Evolutionary conservation across 164 flowering plant genomes (phyloP), one percentile per base, ranked within the genome.

Genomic region (Chimonanthus salicifolius): DNA sequence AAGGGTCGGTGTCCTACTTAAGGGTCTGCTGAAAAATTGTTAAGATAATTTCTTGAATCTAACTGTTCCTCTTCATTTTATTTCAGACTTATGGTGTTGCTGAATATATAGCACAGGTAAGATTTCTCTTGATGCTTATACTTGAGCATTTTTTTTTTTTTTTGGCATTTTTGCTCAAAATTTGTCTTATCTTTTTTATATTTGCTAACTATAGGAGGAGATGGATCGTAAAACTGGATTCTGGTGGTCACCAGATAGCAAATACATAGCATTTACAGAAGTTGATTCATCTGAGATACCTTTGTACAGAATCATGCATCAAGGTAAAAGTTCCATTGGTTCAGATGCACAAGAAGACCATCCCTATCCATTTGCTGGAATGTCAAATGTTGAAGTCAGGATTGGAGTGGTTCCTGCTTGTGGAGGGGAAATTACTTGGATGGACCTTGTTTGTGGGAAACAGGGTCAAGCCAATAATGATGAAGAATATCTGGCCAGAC

Each of bases 161-260:
- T 62, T 71, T 54, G 15, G 46, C 49, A 71, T 15, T 43, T 49
- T 45, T 18, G 44, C 48, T 15, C 21, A 7, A 16, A 72, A 62
- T 20, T 2, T 58, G 33, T 73, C 71, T 54, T 60, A 60, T 18
- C 11, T 72, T 54, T 71, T 74, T 64, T 47, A 10, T 62, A 8
- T 76, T 79, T 82, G 2, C 50, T 80, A 13, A 71, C 74, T 83
- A 49, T 82, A 91, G 98, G 99, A 92, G 84, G 98, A 95, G 79
- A 95, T 95, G 97, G 97, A 92, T 70, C 81, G 98, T 49, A 93
- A 91, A 77, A 84, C 84, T 79, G 99, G 99, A 49, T 93, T 87
- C 79, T 95, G 99, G 98, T 95, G 98, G 99, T 95, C 98, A 51
- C 80, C 86, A n/a, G 99, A 93, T 78, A 83, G 97, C 79, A 92